These are phyloP conservation scores for Cupressus sempervirens DNA, from an alignment of 75 land plant genomes.

Conservation along the genomic window DNA sequence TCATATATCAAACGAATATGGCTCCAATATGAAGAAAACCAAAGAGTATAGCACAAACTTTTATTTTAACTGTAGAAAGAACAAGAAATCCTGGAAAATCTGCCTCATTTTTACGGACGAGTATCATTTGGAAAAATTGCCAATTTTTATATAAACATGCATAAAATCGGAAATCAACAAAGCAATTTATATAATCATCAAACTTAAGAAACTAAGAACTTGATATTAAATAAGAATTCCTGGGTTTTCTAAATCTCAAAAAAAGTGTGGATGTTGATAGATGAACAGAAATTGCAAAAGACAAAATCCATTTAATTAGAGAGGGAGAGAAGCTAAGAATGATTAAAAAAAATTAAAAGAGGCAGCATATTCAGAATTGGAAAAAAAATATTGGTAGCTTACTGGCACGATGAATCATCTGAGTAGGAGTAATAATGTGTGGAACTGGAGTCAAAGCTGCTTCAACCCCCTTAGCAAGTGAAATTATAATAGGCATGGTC, in stretches of 20 bases:
- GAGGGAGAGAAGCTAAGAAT: background rate
- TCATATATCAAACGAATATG: background rate
- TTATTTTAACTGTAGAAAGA: background rate
- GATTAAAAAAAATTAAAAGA: background rate
- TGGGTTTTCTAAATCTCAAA: background rate
- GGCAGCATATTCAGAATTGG: background rate
- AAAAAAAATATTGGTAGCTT: constrained; percentile 10
- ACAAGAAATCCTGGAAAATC: background rate
- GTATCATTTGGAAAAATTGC: background rate
- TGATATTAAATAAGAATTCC: background rate
- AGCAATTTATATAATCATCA: no score
- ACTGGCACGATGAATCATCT: constrained; percentile 45
- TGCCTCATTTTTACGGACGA: background rate
- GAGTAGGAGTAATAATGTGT: constrained; percentile 44
- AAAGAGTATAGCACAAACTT: background rate
- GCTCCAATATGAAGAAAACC: background rate
- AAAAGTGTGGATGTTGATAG: background rate
- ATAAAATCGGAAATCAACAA: background rate
- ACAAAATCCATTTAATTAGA: background rate
- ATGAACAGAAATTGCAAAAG: background rate
- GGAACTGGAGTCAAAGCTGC: constrained; percentile 36
- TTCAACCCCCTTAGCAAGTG: constrained; percentile 52
- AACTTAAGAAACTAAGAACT: background rate
- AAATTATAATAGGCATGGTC: constrained; percentile 40
- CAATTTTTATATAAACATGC: background rate